Base-by-base conservation (phyloP, 257 asterid genomes). In the Knoxia roxburghii region DNA sequence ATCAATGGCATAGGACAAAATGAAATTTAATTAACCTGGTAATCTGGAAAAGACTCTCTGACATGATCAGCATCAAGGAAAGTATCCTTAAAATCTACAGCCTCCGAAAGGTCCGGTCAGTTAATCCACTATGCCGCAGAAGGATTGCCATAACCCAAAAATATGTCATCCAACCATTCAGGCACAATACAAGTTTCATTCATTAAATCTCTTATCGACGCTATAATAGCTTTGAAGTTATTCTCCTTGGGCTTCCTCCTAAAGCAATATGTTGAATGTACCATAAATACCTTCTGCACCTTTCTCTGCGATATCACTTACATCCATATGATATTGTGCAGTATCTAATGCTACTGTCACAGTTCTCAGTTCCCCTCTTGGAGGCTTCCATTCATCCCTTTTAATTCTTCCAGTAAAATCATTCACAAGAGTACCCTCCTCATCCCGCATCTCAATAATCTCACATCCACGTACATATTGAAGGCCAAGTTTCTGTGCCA, bases 351-450 rank as follows among this genome's bases (percentile, higher is more conserved):
- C 97, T 71, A 94, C 76, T 61, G 90, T 86, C 48, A 94, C 95
- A 45, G 99, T 90, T 79, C 99, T 85, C 66, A 94, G 73, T 40
- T 94, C 99, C 77, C 99, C 99, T 83, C 88, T 94, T 24, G 99
- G 99, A 78, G 99, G 99, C 80, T 94, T 94, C 99, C 99, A 90
- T 74, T 94, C 99, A 71, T 94, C 97, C 72, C 96, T 87, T 75
- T 90, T 94, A 79, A 94, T 88, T 79, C 84, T 88, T 72, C 99
- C 99, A 2, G 99, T 90, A 60, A 94, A 88, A 82, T 94, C 99
- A 77, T 90, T 94, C 99, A 94, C 90, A 66, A 94, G 95, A 73
- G 81, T 79, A 72, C 99, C 96, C 80, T 94, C 99, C 78, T 94
- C 99, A 76, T 94, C 99, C 53, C 91, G 90, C 68, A 94, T 82